Evolutionary conservation across 2,329 filamentous ascomycete genomes (phyloP).

Genomic region (Rhinocladiella mackenziei): DNA sequence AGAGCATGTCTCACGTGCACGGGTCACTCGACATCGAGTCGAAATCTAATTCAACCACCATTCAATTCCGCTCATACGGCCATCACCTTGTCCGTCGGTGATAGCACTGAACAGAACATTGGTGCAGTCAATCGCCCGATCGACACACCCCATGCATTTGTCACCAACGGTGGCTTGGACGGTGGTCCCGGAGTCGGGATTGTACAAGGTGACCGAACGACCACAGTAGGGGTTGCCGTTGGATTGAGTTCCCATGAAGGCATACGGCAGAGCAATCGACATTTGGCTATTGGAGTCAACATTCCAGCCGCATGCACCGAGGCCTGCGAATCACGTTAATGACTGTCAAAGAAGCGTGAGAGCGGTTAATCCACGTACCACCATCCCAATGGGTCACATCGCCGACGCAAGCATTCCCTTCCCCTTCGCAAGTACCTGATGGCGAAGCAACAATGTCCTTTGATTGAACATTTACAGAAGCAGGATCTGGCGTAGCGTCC

Average conservation of each 20-base stretch:
- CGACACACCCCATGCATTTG: constrained; percentile 68
- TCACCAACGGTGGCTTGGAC: constrained; percentile 61
- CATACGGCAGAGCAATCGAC: constrained; percentile 65
- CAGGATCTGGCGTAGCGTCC: background rate
- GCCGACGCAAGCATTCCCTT: constrained; percentile 47
- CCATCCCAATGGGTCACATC: constrained; percentile 72
- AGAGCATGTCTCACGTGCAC: background rate
- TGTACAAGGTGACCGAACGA: constrained; percentile 62
- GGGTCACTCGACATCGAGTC: background rate
- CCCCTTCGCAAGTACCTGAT: constrained; percentile 31
- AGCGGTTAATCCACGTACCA: constrained; percentile 40
- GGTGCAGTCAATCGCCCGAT: constrained; percentile 31
- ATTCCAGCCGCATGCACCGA: constrained; percentile 64
- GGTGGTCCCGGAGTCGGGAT: constrained; percentile 50
- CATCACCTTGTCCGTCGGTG: constrained; percentile 33
- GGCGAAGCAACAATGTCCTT: constrained; percentile 9
- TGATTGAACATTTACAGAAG: constrained; percentile 6
- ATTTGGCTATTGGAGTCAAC: constrained; percentile 54
- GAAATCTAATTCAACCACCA: constrained; percentile 38
- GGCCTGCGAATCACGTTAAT: constrained; percentile 19
- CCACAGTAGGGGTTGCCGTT: constrained; percentile 70
- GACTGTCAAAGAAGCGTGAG: background rate
- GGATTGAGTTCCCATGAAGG: constrained; percentile 59
- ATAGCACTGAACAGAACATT: constrained; percentile 38
- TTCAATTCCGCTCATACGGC: constrained; percentile 42